Conservation (phyloP, 129 eudicot species). For the Centrapalus pauciflorus region DNA sequence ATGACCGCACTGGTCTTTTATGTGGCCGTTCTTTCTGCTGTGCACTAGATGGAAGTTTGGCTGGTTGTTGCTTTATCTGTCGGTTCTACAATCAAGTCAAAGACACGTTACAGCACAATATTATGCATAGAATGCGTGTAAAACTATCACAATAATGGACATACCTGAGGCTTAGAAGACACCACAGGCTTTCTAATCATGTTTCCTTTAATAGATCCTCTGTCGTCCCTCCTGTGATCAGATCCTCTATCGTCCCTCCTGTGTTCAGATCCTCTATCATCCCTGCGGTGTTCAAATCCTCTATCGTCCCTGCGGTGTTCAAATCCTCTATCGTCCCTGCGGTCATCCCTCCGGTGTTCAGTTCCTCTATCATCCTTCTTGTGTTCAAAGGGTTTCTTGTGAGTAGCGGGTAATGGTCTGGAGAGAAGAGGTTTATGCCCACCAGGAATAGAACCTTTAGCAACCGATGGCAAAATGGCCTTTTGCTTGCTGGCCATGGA, state of each 20-base stretch:
- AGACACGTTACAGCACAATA: neutral
- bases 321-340: slow-evolving; percentile 5
- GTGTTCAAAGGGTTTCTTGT: slow-evolving; percentile 37
- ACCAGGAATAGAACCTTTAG: slow-evolving; percentile 32
- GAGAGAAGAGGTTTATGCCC: slow-evolving; percentile 33
- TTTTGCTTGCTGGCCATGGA: slow-evolving; percentile 26
- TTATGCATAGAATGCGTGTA: neutral
- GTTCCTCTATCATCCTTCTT: slow-evolving; percentile 29
- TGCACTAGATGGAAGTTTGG: slow-evolving; percentile 25
- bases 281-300: neutral
- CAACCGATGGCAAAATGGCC: slow-evolving; percentile 31
- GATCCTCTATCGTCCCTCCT: neutral
- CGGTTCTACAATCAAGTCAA: slow-evolving; percentile 16
- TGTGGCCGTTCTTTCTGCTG: slow-evolving; percentile 35
- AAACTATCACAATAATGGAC: neutral
- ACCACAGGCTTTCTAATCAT: slow-evolving; percentile 33
- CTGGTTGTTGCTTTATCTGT: slow-evolving; percentile 52
- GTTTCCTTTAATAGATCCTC: slow-evolving; percentile 31
- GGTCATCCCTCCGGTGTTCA: too few relatives aligned
- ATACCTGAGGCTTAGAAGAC: slow-evolving; percentile 65
- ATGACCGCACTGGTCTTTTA: slow-evolving; percentile 44
- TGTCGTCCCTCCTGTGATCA: neutral
- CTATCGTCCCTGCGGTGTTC: slow-evolving; percentile 6
- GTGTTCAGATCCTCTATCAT: neutral
- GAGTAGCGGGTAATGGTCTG: slow-evolving; percentile 28